Conservation (phyloP, 2,329 filamentous ascomycete species). For the Tolypocladium ophioglossoides region DNA sequence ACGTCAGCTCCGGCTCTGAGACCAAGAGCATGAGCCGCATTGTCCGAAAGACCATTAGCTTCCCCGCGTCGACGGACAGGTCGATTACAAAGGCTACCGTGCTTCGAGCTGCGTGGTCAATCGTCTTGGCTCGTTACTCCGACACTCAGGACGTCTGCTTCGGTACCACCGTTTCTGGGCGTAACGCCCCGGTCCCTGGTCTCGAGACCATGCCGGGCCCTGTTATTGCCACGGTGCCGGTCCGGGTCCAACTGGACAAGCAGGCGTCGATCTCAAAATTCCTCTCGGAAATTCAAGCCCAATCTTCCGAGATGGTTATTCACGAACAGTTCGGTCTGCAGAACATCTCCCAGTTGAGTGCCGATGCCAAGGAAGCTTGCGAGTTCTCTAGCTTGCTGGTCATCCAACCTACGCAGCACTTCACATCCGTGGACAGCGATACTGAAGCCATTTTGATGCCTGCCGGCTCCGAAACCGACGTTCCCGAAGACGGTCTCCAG, state of each 20-base stretch:
- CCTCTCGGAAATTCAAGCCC: conserved; percentile 5
- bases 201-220: conserved; percentile 17
- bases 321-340: conserved; percentile 12
- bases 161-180: conserved; percentile 16
- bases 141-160: conserved; percentile 13
- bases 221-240: conserved; percentile 18
- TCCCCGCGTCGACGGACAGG: neutral
- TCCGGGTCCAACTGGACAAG: conserved; percentile 8
- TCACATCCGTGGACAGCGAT: too few relatives aligned
- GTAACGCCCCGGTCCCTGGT: conserved; percentile 13
- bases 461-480: too few relatives aligned
- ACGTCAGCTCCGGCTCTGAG: too few relatives aligned
- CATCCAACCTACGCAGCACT: conserved; percentile 10
- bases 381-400: conserved; percentile 16
- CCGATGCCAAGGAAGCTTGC: conserved; percentile 8
- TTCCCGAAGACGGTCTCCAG: too few relatives aligned
- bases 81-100: conserved; percentile 9
- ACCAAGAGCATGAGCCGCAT: neutral
- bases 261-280: conserved; percentile 5
- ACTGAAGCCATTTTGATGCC: too few relatives aligned
- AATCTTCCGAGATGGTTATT: conserved; percentile 1
- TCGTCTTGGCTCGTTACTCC: conserved; percentile 11
- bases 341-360: conserved; percentile 8
- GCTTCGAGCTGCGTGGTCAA: conserved; percentile 14
- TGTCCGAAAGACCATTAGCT: neutral